Evolutionary conservation across 129 eudicot species (phyloP), one percentile per base, ranked within the genome.

Genomic region (Flaveria trinervia): DNA sequence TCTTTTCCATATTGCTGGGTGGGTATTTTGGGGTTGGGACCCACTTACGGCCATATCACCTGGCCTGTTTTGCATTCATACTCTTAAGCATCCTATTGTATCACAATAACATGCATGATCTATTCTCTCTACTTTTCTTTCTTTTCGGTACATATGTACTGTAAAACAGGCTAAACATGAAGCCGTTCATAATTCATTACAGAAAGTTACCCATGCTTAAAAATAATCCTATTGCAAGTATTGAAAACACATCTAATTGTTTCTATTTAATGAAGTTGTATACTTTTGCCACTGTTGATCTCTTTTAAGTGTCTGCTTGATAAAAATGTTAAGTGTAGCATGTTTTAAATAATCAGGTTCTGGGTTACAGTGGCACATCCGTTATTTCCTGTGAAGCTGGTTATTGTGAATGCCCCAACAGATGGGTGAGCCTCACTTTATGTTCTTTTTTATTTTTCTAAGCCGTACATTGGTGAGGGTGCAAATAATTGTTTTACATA

Each of bases 291-390:
- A 26, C 33, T 18, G 67, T 56, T 56, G 16, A 16, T 56, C 54
- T 39, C 68, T 36, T 55, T 64, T 13, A 39, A 56, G 13, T 43
- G 39, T 15, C 9, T 20, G 67, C 49, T 73, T 39, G 64, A 39
- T 73, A 56, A 55, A 46, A 62, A 5, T 28, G 9, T 28, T 16
- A 73, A 65, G 39, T 33, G 49, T 50, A 50, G 50, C 44, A 39
- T 76, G 33, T 23, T 72, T 20, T 71, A 41, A 57, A 26, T 62
- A 51, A 85, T 88, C 88, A 93, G 98, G 73, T 93, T 93, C 82
- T 90, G 88, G 96, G 73, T 77, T 82, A 84, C 92, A 3, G 83
- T 90, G 69, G 77, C 81, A 62, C 89, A 90, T 79, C 91, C 90
- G 72, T 75, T 90, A 41, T 46, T 18, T 74, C 97, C 97, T 73